A percentile compares a stretch with the other conserved stretches of the same genome.
Evolutionary conservation across 129 eudicot species (phyloP).

Genomic region (Helichrysum umbraculigerum): DNA sequence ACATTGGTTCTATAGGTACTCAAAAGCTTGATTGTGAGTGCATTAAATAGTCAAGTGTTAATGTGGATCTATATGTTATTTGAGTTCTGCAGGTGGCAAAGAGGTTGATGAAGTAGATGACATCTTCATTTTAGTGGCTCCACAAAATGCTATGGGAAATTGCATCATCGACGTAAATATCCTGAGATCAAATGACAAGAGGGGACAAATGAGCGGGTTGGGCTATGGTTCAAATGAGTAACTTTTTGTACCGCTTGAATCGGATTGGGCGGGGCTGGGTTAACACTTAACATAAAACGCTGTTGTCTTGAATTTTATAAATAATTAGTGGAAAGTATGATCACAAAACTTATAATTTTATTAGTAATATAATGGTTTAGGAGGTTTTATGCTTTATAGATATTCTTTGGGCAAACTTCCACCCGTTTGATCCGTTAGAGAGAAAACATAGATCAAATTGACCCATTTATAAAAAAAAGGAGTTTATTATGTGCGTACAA

Average conservation of each 20-base stretch:
- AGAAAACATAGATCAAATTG: neutral
- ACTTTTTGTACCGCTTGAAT: neutral
- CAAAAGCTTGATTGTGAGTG: neutral
- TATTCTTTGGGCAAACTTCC: too few species aligned
- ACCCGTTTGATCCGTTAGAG: neutral
- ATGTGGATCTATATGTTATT: slow-evolving; percentile 6
- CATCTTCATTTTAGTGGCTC: slow-evolving; percentile 94
- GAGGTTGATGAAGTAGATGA: slow-evolving; percentile 94
- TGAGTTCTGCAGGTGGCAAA: slow-evolving; percentile 56
- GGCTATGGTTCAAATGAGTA: neutral
- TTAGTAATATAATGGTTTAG: neutral
- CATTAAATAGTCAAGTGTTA: neutral
- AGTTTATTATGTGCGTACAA: neutral
- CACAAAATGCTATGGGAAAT: slow-evolving; percentile 99
- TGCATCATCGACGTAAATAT: slow-evolving; percentile 85
- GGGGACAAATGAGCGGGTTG: neutral
- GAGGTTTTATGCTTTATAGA: neutral
- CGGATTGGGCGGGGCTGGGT: neutral
- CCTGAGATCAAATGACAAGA: neutral
- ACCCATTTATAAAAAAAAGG: neutral
- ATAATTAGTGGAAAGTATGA: neutral
- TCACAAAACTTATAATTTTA: neutral
- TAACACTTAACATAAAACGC: neutral
- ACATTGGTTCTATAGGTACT: slow-evolving; percentile 88
- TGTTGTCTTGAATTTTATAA: neutral